A percentile compares a stretch with the other conserved stretches of the same genome.
Conservation (phyloP, 176 grass and related monocot species). For the Paspalum notatum region DNA sequence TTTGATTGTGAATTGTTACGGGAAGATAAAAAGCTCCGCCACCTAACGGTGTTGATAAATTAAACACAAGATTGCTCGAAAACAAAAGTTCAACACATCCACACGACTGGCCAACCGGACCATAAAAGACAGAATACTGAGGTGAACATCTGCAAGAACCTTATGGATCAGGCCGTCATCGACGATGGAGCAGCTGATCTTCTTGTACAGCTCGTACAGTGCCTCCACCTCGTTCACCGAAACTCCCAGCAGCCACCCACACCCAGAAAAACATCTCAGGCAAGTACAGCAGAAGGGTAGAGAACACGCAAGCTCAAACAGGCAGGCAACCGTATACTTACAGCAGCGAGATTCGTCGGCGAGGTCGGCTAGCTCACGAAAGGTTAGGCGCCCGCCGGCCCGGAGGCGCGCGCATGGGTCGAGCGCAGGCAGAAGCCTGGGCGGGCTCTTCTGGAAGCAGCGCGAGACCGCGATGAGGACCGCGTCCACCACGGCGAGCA, state of each 20-base stretch:
- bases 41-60: not conserved
- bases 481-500: constrained; percentile 49
- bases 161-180: constrained; percentile 61
- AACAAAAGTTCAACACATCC: not conserved
- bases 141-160: constrained; percentile 12
- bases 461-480: constrained; percentile 26
- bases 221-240: constrained; percentile 64
- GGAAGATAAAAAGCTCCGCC: not conserved
- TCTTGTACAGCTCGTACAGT: constrained; percentile 59
- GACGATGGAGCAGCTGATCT: constrained; percentile 57
- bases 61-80: no score
- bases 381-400: not conserved
- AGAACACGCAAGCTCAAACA: not conserved
- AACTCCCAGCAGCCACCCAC: constrained; percentile 32
- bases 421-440: constrained; percentile 20
- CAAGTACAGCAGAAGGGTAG: not conserved
- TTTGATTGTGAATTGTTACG: not conserved
- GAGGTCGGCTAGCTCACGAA: constrained; percentile 43
- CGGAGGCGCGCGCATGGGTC: not conserved
- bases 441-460: constrained; percentile 50
- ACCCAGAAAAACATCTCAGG: constrained; percentile 10
- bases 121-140: not conserved
- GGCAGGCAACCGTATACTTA: constrained; percentile 22
- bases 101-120: not conserved
- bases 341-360: constrained; percentile 58